Base-by-base conservation (phyloP, 345 rosid genomes). In the Iberis pinnata region DNA sequence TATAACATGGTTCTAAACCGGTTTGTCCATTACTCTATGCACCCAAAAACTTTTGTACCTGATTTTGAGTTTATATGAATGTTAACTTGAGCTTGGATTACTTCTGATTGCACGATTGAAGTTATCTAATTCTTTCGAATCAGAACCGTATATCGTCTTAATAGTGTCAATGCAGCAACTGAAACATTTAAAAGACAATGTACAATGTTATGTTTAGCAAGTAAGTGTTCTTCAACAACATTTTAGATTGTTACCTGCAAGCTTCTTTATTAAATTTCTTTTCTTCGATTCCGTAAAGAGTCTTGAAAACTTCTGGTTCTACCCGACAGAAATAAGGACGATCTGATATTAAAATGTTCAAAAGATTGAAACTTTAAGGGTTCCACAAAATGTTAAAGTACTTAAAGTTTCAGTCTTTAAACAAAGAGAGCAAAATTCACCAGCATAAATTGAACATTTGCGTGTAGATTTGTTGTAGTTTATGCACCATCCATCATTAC, bases 311-410 rank as follows among this genome's bases (percentile, higher is more conserved):
- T 10, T 67, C 80, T 1, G 82, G 75, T 69, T 77, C 81, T 24
- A 80, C 95, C 6, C 94, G 88, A 33, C 96, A 89, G 56, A 89
- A 89, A 32, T 77, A 86, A 6, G 96, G 90, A 39, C 96, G 90
- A 25, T 89, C 94, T 89, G 50, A 26, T 55, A 16, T 26, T 35
- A 24, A 8, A 25, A 51, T 15, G 8, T 19, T 43, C 12, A 27
- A 15, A 27, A 20, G 2, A 29, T 3, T 9, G 33, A 29, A 9
- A 29, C 33, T 7, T 29, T 6, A 22, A 6, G 25, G n/a, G n/a
- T n/a, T n/a, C n/a, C n/a, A n/a, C n/a, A n/a, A n/a, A n/a, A n/a
- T n/a, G n/a, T n/a, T n/a, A n/a, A n/a, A n/a, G n/a, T n/a, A n/a
- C 25, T 22, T 22, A 22, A 22, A 22, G 25, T 27, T 32, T 32